Base-by-base conservation (phyloP, 306 rosid species). In the Begonia masoniana region DNA sequence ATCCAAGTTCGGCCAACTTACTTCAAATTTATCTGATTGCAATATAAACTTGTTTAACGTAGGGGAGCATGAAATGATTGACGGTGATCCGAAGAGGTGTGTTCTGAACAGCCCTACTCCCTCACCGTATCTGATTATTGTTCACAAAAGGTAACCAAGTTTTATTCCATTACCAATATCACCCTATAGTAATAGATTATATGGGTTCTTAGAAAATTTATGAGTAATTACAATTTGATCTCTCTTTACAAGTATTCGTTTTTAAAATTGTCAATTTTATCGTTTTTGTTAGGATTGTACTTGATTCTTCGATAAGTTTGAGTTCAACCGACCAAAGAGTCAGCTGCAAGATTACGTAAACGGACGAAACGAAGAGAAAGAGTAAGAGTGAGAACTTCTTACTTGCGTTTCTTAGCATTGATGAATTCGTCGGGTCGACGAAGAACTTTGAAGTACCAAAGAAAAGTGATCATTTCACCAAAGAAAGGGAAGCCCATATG, bases 371-470 rank as follows among this genome's bases (percentile, higher is more conserved):
- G 0, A 31, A 7, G 39, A 31, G 7, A 1, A 7, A 31, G 39
- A 31, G 39, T 5, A 7, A 42, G 23, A n/a, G 19, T n/a, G n/a
- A n/a, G n/a, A n/a, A n/a, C n/a, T n/a, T 10, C 79, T 12, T 71
- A 78, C 78, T 68, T 74, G 59, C 43, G 62, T 59, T 67, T 43
- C 54, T 66, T 69, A 1, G 67, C 49, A 7, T 57, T 46, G 68
- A 78, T 71, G 23, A 71, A 74, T 2, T 71, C 74, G 13, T 72
- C 70, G 0, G 85, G 85, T 7, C 70, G 68, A 1, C 63, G 11
- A 43, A 74, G 57, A 52, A 75, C 48, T 63, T 79, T 75, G 81
- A 66, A 79, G 63, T 69, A 72, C 70, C 76, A 79, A 4, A 75
- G 51, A 41, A 79, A 75, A 39, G 50, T 41, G 7, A 54, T 51